Evolutionary conservation across 345 rosid genomes (phyloP).

Genomic region (Rubroshorea leprosula): DNA sequence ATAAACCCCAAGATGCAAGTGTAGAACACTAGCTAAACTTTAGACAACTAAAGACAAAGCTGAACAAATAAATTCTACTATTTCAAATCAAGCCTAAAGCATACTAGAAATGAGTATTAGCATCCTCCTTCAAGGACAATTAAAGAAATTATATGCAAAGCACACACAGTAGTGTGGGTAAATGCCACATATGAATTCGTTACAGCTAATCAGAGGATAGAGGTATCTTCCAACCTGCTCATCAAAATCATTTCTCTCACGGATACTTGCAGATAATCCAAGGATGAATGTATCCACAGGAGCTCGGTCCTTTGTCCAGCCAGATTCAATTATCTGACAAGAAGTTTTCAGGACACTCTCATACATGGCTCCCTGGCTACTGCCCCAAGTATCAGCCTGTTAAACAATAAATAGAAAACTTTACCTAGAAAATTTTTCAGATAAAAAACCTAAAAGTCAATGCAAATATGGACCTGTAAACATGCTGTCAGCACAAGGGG

Average conservation of each 20-base stretch:
- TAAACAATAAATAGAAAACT: slow-evolving; percentile 15
- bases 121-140: background rate
- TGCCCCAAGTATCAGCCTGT: slow-evolving; percentile 83
- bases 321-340: slow-evolving; percentile 84
- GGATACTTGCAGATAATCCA: slow-evolving; percentile 83
- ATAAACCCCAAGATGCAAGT: background rate
- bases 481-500: slow-evolving; percentile 83
- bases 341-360: slow-evolving; percentile 75
- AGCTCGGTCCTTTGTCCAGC: slow-evolving; percentile 91
- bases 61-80: slow-evolving; percentile 2
- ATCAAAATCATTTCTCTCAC: slow-evolving; percentile 85
- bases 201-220: slow-evolving; percentile 9
- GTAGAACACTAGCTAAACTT: slow-evolving; percentile 5
- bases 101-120: background rate
- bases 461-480: slow-evolving; percentile 55
- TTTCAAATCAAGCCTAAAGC: background rate
- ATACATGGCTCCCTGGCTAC: slow-evolving; percentile 78
- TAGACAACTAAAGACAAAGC: background rate
- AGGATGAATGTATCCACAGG: slow-evolving; percentile 92
- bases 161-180: background rate
- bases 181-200: background rate
- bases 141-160: background rate
- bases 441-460: slow-evolving; percentile 12
- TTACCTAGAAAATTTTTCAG: background rate
- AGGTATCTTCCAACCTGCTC: slow-evolving; percentile 60